A percentile compares a stretch with the other conserved stretches of the same genome.
Conservation (phyloP, 768 basidiomycete species). For the Coprinopsis strossmayeri region DNA sequence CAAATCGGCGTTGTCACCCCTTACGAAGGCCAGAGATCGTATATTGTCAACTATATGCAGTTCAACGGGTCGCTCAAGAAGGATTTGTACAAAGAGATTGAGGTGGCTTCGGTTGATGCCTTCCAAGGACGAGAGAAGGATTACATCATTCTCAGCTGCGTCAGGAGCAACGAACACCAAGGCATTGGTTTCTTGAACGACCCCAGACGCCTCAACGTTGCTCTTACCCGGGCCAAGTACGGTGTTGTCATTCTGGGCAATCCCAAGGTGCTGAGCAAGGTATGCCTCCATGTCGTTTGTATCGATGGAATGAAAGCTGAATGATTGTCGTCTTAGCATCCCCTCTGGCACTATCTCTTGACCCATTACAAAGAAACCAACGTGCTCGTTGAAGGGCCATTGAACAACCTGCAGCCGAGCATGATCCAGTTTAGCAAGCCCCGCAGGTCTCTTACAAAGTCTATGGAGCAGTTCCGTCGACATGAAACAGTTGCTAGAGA, state of each 20-base stretch:
- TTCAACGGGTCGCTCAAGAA: slow-evolving; percentile 99
- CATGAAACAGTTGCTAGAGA: slow-evolving; percentile 91
- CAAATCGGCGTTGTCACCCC: slow-evolving; percentile 99
- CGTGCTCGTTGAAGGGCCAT: slow-evolving; percentile 90
- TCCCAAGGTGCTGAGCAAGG: slow-evolving; percentile 98
- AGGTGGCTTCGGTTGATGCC: slow-evolving; percentile 97
- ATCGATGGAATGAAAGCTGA: slow-evolving; percentile 8
- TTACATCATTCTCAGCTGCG: slow-evolving; percentile 97
- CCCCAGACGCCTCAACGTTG: slow-evolving; percentile 92
- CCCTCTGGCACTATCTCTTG: slow-evolving; percentile 95
- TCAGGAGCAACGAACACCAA: slow-evolving; percentile 98
- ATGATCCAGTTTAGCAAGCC: slow-evolving; percentile 99
- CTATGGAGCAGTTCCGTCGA: slow-evolving; percentile 89
- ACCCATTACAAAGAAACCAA: slow-evolving; percentile 98
- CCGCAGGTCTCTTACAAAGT: slow-evolving; percentile 78
- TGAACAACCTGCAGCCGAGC: slow-evolving; percentile 93
- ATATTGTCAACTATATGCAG: slow-evolving; percentile 99
- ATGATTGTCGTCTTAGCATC: slow-evolving; percentile 55
- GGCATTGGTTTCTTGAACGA: slow-evolving; percentile 99
- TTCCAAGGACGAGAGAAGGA: slow-evolving; percentile 99
- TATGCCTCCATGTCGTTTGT: too few relatives aligned
- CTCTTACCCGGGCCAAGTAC: slow-evolving; percentile 95
- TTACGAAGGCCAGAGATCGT: slow-evolving; percentile 97
- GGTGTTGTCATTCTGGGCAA: slow-evolving; percentile 99
- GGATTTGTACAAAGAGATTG: slow-evolving; percentile 98